A percentile compares a stretch with the other conserved stretches of the same genome.
These are phyloP conservation scores for Acanthamoeba castellanii DNA, from an alignment of 208 protist species.

Conservation along the genomic window DNA sequence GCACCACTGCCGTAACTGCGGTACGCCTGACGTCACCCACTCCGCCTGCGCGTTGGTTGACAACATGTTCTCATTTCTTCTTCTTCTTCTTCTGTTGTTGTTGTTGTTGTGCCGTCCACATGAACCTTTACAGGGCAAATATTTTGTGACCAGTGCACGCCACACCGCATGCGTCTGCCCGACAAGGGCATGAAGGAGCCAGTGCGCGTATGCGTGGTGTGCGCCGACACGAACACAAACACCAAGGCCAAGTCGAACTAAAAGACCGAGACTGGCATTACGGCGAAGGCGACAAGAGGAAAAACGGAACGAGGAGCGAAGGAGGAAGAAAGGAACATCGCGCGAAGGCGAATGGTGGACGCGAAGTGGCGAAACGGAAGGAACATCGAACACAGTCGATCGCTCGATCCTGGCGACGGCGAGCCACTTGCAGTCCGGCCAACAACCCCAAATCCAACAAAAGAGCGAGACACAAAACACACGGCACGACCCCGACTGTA, in stretches of 20 bases:
- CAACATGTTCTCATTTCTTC: too few species aligned
- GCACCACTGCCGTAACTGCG: conserved; percentile 64
- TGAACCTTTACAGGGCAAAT: conserved; percentile 9
- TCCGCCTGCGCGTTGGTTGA: background rate
- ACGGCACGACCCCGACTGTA: background rate
- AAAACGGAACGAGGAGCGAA: background rate
- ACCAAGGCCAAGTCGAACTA: conserved; percentile 60
- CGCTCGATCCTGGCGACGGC: background rate
- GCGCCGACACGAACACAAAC: conserved; percentile 52
- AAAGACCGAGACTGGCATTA: background rate
- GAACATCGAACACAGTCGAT: background rate
- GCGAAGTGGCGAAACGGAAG: background rate
- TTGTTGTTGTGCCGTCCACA: too few species aligned
- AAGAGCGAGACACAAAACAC: background rate
- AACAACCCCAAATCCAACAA: background rate
- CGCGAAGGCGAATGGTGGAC: background rate
- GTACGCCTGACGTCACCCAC: background rate
- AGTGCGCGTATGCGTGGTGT: conserved; percentile 63
- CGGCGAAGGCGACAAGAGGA: background rate
- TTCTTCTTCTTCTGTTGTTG: background rate
- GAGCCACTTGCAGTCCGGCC: background rate
- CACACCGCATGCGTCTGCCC: conserved; percentile 57
- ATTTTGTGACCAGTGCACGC: conserved; percentile 71
- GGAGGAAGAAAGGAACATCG: background rate
- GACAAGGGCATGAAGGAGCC: conserved; percentile 72